Conservation (phyloP, 768 basidiomycete genomes). For the Lactarius trivialis region DNA sequence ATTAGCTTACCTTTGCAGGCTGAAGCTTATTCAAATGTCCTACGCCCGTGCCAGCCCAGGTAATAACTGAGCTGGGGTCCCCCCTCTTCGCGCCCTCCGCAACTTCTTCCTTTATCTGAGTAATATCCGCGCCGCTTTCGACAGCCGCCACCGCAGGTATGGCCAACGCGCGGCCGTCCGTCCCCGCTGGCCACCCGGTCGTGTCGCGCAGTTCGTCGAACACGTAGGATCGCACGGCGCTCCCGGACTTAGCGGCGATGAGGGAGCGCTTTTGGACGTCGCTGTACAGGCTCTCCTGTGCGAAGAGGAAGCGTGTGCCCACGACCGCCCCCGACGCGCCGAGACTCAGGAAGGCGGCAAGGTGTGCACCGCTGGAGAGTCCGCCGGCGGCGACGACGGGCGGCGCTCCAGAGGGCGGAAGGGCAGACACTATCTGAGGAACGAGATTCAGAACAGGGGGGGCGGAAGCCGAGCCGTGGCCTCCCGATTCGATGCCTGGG, state of each 20-base stretch:
- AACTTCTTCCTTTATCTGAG: constrained; percentile 16
- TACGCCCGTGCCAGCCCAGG: constrained; percentile 35
- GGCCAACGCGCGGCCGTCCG: constrained; percentile 39
- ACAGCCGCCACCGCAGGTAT: constrained; percentile 28
- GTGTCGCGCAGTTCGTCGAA: constrained; percentile 32
- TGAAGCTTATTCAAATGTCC: constrained; percentile 28
- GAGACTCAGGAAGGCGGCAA: constrained; percentile 57
- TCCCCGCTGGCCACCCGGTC: constrained; percentile 31
- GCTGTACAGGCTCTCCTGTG: constrained; percentile 48
- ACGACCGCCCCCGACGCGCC: constrained; percentile 64
- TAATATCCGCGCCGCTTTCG: constrained; percentile 13
- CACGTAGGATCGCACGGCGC: constrained; percentile 30
- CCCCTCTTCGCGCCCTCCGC: constrained; percentile 26
- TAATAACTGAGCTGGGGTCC: constrained; percentile 26
- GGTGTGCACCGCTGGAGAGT: constrained; percentile 53
- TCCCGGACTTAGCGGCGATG: constrained; percentile 25
- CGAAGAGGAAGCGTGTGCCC: constrained; percentile 71
- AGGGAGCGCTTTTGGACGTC: constrained; percentile 31
- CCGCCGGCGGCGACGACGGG: constrained; percentile 73
- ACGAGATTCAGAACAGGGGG: constrained; percentile 57
- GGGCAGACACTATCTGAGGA: constrained; percentile 42
- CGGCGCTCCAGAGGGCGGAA: constrained; percentile 37
- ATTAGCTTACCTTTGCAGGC: constrained; percentile 29
- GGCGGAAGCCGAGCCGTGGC: constrained; percentile 56
- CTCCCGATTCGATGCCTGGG: constrained; percentile 73